Conservation (phyloP, 2,329 filamentous ascomycete genomes). For the Aspergillus alliaceus region DNA sequence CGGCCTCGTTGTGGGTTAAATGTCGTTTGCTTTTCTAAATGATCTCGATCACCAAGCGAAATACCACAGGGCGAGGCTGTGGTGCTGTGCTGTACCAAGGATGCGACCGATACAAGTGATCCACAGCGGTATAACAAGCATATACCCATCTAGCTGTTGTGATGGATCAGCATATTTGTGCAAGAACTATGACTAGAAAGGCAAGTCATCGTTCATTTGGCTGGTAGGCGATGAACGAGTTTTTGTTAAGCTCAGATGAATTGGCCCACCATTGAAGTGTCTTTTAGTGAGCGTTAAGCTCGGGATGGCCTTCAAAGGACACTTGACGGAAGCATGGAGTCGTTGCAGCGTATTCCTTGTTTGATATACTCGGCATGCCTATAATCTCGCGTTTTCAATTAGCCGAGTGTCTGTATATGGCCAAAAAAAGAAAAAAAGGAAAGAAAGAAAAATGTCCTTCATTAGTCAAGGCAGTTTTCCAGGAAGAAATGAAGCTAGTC, state of each 20-base stretch:
- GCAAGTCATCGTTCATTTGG: not conserved
- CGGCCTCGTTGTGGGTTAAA: not conserved
- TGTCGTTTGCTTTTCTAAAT: not conserved
- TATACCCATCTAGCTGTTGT: slow-evolving; percentile 3
- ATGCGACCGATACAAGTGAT: not conserved
- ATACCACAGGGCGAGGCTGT: not conserved
- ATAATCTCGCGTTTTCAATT: not conserved
- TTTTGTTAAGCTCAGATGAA: not conserved
- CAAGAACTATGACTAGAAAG: not conserved
- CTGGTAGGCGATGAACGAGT: not conserved
- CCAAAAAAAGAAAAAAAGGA: not conserved
- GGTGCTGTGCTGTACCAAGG: not conserved
- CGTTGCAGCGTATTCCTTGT: not conserved
- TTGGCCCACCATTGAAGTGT: not conserved
- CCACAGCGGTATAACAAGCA: not conserved
- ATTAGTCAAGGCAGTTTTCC: not conserved
- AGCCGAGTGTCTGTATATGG: not conserved
- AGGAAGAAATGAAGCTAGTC: not conserved
- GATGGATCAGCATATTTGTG: slow-evolving; percentile 1
- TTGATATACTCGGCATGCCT: not conserved
- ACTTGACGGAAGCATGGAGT: not conserved
- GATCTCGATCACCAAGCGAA: not conserved
- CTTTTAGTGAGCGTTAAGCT: not conserved
- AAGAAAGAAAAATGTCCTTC: not conserved
- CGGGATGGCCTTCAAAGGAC: not conserved